Conservation (phyloP, 2,329 filamentous ascomycete genomes). For the Cladosporium sp. region DNA sequence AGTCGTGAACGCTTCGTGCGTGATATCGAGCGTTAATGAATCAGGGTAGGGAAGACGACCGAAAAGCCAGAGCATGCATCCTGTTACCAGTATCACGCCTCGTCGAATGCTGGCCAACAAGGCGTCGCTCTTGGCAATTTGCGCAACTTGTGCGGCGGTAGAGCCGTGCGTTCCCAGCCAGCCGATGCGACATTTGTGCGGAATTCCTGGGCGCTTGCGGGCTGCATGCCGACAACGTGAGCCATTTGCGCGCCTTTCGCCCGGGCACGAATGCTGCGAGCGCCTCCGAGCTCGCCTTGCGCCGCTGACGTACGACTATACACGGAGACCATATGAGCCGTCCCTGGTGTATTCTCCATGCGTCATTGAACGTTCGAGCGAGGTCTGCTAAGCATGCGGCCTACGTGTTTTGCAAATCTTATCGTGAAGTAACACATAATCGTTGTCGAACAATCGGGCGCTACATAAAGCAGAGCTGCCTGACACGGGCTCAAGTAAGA, state of each 20-base stretch:
- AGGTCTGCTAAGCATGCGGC: too few relatives aligned
- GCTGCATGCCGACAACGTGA: neutral
- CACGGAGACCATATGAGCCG: too few relatives aligned
- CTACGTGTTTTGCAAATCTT: too few relatives aligned
- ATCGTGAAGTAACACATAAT: too few relatives aligned
- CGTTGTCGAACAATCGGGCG: too few relatives aligned
- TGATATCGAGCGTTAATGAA: neutral
- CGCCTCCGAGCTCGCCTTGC: neutral
- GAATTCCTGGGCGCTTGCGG: neutral
- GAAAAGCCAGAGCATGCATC: neutral
- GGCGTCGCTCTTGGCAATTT: neutral
- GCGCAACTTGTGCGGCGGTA: neutral
- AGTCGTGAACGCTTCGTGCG: neutral
- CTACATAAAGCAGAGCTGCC: too few relatives aligned
- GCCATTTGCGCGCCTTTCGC: neutral
- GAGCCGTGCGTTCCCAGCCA: neutral
- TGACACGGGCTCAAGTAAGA: too few relatives aligned
- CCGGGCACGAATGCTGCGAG: neutral
- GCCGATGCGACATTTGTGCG: neutral
- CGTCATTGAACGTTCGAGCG: too few relatives aligned
- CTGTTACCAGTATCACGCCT: neutral
- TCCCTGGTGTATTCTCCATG: too few relatives aligned
- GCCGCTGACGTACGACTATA: neutral
- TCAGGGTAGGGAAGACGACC: neutral
- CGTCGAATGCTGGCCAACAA: neutral